Conservation (phyloP, 441 rosid species). For the Omphalea diandra region DNA sequence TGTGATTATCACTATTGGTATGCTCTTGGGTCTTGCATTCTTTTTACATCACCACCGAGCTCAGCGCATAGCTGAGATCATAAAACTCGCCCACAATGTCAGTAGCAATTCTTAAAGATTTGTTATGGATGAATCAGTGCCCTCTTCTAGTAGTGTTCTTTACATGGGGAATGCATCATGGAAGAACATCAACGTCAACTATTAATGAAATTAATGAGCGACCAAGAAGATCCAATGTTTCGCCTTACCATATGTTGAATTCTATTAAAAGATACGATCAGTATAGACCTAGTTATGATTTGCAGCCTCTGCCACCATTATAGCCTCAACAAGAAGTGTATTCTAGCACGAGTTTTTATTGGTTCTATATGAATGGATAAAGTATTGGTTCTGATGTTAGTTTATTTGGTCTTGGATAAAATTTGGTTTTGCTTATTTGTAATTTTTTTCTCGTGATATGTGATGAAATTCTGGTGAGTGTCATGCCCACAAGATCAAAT, state of each 20-base stretch:
- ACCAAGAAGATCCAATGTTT: slow-evolving; percentile 36
- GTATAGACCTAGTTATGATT: slow-evolving; percentile 89
- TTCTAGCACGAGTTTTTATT: too few species aligned
- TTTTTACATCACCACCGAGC: slow-evolving; percentile 74
- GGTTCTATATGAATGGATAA: too few species aligned
- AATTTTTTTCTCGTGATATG: too few species aligned
- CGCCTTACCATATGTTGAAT: slow-evolving; percentile 75
- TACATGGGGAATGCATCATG: slow-evolving; percentile 92
- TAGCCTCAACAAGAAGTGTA: too few species aligned
- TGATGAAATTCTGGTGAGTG: too few species aligned
- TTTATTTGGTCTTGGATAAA: too few species aligned
- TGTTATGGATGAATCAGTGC: slow-evolving; percentile 57
- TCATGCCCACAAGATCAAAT: too few species aligned
- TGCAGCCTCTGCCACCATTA: slow-evolving; percentile 89
- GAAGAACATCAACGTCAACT: slow-evolving; percentile 43
- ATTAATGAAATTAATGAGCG: slow-evolving; percentile 38
- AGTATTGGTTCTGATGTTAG: too few species aligned
- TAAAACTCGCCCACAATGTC: slow-evolving; percentile 71
- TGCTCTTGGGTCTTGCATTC: slow-evolving; percentile 87
- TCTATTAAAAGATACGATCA: slow-evolving; percentile 74
- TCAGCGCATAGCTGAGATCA: slow-evolving; percentile 61
- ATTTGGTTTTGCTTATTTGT: too few species aligned
- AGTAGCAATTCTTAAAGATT: slow-evolving; percentile 44
- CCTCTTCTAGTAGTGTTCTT: slow-evolving; percentile 67
- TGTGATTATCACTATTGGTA: slow-evolving; percentile 89